These are phyloP conservation scores for Pleodorina starrii DNA, from an alignment of 139 green algal genomes.

Conservation along the genomic window DNA sequence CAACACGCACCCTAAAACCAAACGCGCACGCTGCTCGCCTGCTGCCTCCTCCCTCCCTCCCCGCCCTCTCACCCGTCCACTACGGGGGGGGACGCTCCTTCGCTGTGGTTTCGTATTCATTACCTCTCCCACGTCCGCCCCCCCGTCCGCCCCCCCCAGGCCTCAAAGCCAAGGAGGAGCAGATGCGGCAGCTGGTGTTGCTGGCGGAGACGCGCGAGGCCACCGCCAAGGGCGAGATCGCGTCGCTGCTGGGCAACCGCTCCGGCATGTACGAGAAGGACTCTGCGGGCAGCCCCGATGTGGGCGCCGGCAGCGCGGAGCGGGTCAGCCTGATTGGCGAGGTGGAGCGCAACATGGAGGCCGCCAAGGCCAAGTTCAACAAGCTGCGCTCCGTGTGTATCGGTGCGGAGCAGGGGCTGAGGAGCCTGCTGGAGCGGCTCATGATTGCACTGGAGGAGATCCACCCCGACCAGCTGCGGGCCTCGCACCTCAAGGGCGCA, in stretches of 20 bases:
- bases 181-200: conserved; percentile 86
- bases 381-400: conserved; percentile 80
- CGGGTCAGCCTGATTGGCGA: conserved; percentile 54
- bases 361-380: conserved; percentile 70
- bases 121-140: no score
- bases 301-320: conserved; percentile 44
- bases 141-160: no score
- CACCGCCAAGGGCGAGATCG: conserved; percentile 77
- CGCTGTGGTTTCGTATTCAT: no score
- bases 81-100: no score
- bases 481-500: conserved; percentile 41
- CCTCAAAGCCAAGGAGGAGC: conserved; percentile 83
- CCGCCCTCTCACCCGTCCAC: no score
- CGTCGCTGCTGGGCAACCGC: conserved; percentile 62
- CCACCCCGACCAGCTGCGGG: conserved; percentile 50
- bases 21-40: no score
- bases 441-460: conserved; percentile 68
- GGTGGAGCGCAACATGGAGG: conserved; percentile 68
- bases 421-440: conserved; percentile 67
- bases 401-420: conserved; percentile 76
- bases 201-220: conserved; percentile 81
- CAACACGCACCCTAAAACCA: no score
- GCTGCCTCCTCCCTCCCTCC: no score
- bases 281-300: conserved; percentile 50
- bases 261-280: conserved; percentile 70